Percentiles rank a stretch among this genome's conserved stretches.
phyloP scores from a whole-genome alignment of 768 basidiomycete genomes.

The Boletus sensibilis region DNA sequence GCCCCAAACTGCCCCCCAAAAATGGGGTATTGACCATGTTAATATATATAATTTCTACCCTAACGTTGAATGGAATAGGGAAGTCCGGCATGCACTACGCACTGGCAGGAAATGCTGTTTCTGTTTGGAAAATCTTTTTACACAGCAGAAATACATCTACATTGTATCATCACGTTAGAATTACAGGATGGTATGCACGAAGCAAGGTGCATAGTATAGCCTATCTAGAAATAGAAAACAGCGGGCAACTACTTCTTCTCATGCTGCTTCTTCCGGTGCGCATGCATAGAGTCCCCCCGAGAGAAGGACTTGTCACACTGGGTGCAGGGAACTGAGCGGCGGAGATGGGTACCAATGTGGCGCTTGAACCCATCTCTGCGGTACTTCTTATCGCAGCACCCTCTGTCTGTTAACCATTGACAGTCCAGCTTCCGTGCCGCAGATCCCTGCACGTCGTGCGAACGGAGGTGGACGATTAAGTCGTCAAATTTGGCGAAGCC shows the following conservation, averaged over 20 bases:
- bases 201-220: too few relatives aligned
- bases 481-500: neutral
- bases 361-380: constrained; percentile 5
- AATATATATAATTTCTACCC: too few relatives aligned
- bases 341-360: constrained; percentile 7
- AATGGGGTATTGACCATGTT: neutral
- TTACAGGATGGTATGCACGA: too few relatives aligned
- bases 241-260: neutral
- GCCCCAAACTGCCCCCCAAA: too few relatives aligned
- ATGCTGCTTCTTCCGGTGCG: constrained; percentile 2
- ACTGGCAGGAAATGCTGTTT: neutral
- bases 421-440: neutral
- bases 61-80: neutral
- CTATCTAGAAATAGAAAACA: too few relatives aligned
- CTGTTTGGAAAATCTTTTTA: neutral
- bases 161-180: too few relatives aligned
- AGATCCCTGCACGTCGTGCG: constrained; percentile 4
- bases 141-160: neutral
- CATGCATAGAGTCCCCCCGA: neutral
- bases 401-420: neutral
- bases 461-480: constrained; percentile 1
- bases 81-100: too few relatives aligned
- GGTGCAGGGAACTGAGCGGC: neutral
- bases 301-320: constrained; percentile 4
- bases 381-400: neutral